Percentiles rank a stretch among this genome's conserved stretches.
Conservation (phyloP, 192 early-diverging fungal species). For the Coemansia sp. region DNA sequence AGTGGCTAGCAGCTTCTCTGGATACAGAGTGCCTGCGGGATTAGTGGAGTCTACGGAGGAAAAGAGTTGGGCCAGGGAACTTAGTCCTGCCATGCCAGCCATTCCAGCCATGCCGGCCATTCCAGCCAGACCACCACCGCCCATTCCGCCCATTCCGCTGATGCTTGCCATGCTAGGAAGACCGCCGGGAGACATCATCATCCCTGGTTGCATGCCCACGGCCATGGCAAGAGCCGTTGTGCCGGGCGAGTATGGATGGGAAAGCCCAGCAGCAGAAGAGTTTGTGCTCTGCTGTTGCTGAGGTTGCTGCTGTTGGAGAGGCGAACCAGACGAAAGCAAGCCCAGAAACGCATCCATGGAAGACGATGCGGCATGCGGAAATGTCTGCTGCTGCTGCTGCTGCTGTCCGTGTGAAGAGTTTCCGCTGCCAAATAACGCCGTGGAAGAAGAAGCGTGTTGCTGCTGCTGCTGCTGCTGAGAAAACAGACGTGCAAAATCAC, state of each 20-base stretch:
- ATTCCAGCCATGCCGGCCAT: constrained; percentile 11
- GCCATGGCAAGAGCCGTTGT: constrained; percentile 22
- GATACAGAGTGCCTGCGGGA: constrained; percentile 29
- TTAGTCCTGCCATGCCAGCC: constrained; percentile 38
- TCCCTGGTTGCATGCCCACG: constrained; percentile 12
- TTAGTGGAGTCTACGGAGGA: constrained; percentile 30
- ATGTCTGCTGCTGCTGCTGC: background rate
- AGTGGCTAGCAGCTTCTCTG: constrained; percentile 35
- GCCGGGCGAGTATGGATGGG: background rate
- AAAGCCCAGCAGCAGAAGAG: background rate
- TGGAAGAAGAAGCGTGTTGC: background rate
- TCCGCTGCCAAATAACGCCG: background rate
- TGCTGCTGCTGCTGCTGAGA: constrained; percentile 5
- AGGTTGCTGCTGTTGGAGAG: background rate
- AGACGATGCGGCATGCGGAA: background rate
- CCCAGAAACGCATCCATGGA: constrained; percentile 33
- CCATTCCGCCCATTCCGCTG: constrained; percentile 13
- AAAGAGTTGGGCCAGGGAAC: constrained; percentile 24
- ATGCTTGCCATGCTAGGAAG: background rate
- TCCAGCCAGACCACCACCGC: constrained; percentile 1
- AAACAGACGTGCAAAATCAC: background rate
- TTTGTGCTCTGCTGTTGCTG: background rate
- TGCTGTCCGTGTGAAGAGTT: background rate
- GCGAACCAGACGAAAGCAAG: constrained; percentile 10
- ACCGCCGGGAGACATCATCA: background rate